These are phyloP conservation scores for Nicotiana noctiflora DNA, from an alignment of 257 asterid genomes.

Conservation along the genomic window DNA sequence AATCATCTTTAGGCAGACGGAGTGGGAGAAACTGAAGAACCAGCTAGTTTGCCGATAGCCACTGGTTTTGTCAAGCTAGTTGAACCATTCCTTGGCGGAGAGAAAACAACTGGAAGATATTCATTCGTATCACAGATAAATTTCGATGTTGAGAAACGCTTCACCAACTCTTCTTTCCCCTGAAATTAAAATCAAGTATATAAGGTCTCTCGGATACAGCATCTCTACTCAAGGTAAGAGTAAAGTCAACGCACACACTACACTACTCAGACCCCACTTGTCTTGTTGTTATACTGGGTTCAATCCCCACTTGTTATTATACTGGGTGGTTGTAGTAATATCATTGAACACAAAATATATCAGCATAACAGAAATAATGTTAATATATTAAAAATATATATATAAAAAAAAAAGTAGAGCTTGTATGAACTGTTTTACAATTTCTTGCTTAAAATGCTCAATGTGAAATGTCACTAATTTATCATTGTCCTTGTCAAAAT, in stretches of 20 bases:
- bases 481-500: not conserved
- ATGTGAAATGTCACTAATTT: not conserved
- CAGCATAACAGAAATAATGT: not conserved
- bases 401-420: not conserved
- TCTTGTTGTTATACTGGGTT: too few species aligned
- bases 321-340: too few species aligned
- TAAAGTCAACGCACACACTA: too few species aligned
- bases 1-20: not conserved
- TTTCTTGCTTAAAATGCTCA: not conserved
- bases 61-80: not conserved
- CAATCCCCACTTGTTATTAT: too few species aligned
- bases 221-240: too few species aligned
- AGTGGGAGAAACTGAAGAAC: not conserved
- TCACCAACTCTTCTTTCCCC: conserved; percentile 21
- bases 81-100: conserved; percentile 18
- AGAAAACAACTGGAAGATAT: conserved; percentile 17
- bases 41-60: conserved; percentile 10
- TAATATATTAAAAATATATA: not conserved
- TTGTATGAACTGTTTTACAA: not conserved
- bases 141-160: conserved; percentile 8
- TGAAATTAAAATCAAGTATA: not conserved
- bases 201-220: too few species aligned
- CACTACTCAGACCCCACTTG: too few species aligned
- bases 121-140: conserved; percentile 4
- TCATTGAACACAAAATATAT: not conserved